Evolutionary conservation across 2,329 filamentous ascomycete genomes (phyloP).

Genomic region (Neospermospora avenae): DNA sequence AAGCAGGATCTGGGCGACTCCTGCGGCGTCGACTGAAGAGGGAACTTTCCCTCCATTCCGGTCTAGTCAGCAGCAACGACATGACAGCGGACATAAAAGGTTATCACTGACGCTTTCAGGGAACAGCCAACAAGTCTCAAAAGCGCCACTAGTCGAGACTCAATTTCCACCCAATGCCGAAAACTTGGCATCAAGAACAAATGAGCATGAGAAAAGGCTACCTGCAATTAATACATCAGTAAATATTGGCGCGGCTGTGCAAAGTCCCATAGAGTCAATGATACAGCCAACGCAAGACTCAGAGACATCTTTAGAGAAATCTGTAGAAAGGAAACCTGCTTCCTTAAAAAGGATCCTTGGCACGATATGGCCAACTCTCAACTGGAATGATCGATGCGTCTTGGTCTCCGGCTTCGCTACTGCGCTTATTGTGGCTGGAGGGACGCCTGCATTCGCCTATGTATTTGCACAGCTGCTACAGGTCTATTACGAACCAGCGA

Average conservation of each 20-base stretch:
- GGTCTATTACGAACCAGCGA: slow-evolving; percentile 57
- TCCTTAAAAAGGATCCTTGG: slow-evolving; percentile 54
- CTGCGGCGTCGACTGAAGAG: slow-evolving; percentile 3
- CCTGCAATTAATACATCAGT: neutral
- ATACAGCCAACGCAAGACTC: neutral
- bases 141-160: too few relatives aligned
- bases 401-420: slow-evolving; percentile 57
- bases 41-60: slow-evolving; percentile 1
- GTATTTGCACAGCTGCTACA: slow-evolving; percentile 69
- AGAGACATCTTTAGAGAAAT: neutral
- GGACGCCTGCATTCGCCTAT: slow-evolving; percentile 64
- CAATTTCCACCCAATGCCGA: too few relatives aligned
- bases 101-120: neutral
- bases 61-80: neutral
- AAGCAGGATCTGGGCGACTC: slow-evolving; percentile 22
- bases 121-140: neutral
- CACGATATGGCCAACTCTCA: slow-evolving; percentile 69
- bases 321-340: slow-evolving; percentile 15
- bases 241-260: neutral
- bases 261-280: neutral
- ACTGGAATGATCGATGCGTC: slow-evolving; percentile 46
- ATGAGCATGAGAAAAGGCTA: neutral
- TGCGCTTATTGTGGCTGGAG: slow-evolving; percentile 26
- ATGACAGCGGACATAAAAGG: neutral
- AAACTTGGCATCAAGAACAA: neutral